Base-by-base conservation (phyloP, 129 eudicot species). In the Deinandra increscens region DNA sequence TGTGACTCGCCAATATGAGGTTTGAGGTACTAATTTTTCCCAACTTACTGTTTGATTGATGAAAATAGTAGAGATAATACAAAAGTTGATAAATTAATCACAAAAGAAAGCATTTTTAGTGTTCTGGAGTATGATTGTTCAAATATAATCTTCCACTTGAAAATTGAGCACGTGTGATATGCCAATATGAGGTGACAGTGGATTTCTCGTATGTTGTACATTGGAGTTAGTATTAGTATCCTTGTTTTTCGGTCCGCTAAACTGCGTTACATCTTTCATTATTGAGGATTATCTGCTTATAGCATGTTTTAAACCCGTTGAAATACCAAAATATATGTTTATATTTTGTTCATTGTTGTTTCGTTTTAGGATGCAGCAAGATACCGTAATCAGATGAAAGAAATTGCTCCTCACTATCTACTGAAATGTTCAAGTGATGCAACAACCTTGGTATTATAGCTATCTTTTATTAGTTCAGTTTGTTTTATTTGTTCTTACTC, bases 361-460 rank as follows among this genome's bases (percentile, higher is more conserved):
- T 17, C 29, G 11, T 71, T 20, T 71, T 73, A 93, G 99, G 97
- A 93, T 76, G 99, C 97, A 75, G 95, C 97, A 60, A 78, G 70
- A 68, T 85, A 81, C 54, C 86, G 90, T 15, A 89, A 93, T 78
- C 92, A 89, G 81, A 74, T 93, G 7, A 87, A 85, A 60, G 90
- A 89, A 69, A 93, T 93, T 73, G 91, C 91, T 18, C 97, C 99
- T 23, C 95, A 87, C 58, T 84, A 79, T 80, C 91, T 89, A 34
- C 64, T 93, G 79, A 89, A 89, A 68, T 92, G 98, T 81, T 86
- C 96, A 53, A 92, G 98, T 86, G 98, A 92, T 79, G 95, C 95
- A 64, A 93, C 97, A 53, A 93, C 99, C 65, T 68, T 89, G 97
- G 99, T 93, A 89, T 42, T 75, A 22, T 48, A 53, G 33, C 54